phyloP scores from a whole-genome alignment of 805 yeast genomes.

The Komagataella pastoris region DNA sequence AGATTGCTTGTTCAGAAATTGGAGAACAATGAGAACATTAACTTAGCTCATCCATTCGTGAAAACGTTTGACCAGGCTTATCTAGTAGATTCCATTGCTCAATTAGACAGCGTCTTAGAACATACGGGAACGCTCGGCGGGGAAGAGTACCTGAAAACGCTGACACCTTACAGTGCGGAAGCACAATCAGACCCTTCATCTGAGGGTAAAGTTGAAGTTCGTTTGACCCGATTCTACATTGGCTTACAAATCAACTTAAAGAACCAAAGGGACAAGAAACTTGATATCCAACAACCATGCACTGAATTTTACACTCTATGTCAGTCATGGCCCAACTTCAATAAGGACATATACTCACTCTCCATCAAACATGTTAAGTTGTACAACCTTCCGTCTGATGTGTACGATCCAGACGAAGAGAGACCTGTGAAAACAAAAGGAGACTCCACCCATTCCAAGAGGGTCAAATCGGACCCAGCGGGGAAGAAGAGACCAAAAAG shows the following conservation, averaged over 20 bases:
- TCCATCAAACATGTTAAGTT: constrained; percentile 62
- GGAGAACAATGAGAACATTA: constrained; percentile 64
- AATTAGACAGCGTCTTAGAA: constrained; percentile 13
- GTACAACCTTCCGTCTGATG: constrained; percentile 75
- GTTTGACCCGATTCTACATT: constrained; percentile 64
- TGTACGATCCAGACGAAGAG: constrained; percentile 65
- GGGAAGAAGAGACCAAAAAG: not conserved
- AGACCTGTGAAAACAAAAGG: constrained; percentile 51
- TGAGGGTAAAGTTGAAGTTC: constrained; percentile 21
- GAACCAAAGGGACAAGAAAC: constrained; percentile 39
- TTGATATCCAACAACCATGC: constrained; percentile 84
- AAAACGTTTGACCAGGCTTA: constrained; percentile 54
- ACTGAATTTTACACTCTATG: constrained; percentile 77
- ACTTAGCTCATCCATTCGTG: constrained; percentile 81
- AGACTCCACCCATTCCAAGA: constrained; percentile 11
- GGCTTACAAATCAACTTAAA: constrained; percentile 52
- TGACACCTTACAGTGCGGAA: constrained; percentile 4
- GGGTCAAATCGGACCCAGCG: constrained; percentile 10
- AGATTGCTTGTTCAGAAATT: constrained; percentile 74
- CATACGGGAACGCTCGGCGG: constrained; percentile 45
- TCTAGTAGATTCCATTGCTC: constrained; percentile 27
- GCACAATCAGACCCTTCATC: not conserved
- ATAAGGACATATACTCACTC: constrained; percentile 45
- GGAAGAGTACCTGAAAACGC: constrained; percentile 20
- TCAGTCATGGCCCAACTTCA: constrained; percentile 56